Evolutionary conservation across 495 filamentous ascomycete genomes (phyloP).

Genomic region (Aspergillus sclerotiicarbonarius): DNA sequence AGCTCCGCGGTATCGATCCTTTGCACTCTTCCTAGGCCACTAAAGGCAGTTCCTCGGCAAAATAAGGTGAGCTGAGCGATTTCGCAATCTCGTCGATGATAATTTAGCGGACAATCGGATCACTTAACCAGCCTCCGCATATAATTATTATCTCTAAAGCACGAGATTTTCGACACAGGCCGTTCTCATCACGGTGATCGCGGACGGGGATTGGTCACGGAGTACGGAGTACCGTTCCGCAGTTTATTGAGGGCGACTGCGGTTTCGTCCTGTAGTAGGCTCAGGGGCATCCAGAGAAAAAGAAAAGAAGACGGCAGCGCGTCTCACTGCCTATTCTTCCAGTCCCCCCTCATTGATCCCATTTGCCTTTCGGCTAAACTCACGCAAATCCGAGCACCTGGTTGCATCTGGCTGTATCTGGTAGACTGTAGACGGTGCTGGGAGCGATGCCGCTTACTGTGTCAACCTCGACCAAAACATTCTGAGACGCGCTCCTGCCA

Average conservation of each 20-base stretch:
- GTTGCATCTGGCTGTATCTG: too few species aligned
- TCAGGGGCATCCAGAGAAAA: neutral
- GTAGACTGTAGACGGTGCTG: too few species aligned
- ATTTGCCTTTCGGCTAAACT: too few species aligned
- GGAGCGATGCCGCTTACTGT: neutral
- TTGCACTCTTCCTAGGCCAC: neutral
- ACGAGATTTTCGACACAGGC: neutral
- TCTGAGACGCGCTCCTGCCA: neutral
- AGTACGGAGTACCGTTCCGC: too few species aligned
- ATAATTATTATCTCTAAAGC: neutral
- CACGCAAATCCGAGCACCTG: too few species aligned
- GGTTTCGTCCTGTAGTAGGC: neutral
- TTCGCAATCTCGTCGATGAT: neutral
- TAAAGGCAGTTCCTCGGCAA: neutral
- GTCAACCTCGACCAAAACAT: neutral
- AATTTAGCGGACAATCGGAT: neutral
- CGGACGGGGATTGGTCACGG: too few species aligned
- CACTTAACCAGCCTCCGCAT: neutral
- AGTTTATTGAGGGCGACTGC: too few species aligned
- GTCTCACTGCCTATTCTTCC: neutral
- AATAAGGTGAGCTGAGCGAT: neutral
- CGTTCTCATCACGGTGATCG: neutral
- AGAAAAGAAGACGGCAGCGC: neutral
- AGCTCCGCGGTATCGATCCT: neutral
- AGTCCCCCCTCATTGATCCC: neutral